Conservation (phyloP, 1,284 basidiomycete genomes). For the Fistulinella staudtii region DNA sequence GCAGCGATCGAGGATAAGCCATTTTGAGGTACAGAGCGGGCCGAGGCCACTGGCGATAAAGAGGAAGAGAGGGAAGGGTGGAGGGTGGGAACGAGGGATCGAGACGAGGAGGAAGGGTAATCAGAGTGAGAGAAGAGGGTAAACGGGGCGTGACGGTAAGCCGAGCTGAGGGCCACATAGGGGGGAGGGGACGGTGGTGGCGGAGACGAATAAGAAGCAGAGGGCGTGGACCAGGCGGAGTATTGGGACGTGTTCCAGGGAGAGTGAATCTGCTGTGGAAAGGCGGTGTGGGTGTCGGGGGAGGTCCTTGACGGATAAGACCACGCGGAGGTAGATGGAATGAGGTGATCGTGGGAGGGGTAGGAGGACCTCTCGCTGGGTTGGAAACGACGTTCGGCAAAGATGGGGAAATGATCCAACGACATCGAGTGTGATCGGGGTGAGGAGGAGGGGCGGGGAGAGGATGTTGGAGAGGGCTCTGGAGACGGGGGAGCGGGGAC, state of each 20-base stretch:
- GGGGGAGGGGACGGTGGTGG: slow-evolving; percentile 26
- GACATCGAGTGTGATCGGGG: slow-evolving; percentile 25
- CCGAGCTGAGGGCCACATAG: slow-evolving; percentile 19
- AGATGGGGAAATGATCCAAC: slow-evolving; percentile 32
- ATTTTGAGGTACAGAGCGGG: slow-evolving; percentile 9
- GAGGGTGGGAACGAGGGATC: slow-evolving; percentile 16
- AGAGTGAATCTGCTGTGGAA: slow-evolving; percentile 12
- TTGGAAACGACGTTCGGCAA: slow-evolving; percentile 33
- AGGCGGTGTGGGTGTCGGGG: slow-evolving; percentile 13
- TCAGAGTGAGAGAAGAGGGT: slow-evolving; percentile 21
- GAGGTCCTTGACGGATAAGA: slow-evolving; percentile 26
- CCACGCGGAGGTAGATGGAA: slow-evolving; percentile 24
- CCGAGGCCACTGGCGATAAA: not conserved
- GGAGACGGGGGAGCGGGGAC: slow-evolving; percentile 2
- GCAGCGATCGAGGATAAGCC: slow-evolving; percentile 14
- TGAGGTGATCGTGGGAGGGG: slow-evolving; percentile 20
- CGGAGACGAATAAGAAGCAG: slow-evolving; percentile 21
- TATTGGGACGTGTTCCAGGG: slow-evolving; percentile 24
- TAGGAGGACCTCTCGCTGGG: slow-evolving; percentile 25
- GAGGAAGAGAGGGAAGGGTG: slow-evolving; percentile 18
- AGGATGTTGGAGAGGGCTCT: not conserved
- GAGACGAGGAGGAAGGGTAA: slow-evolving; percentile 20
- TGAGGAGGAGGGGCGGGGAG: not conserved
- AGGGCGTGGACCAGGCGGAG: slow-evolving; percentile 18
- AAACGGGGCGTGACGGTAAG: slow-evolving; percentile 26